Percentiles rank a stretch among this genome's conserved stretches.
Conservation (phyloP, 2,329 filamentous ascomycete species). For the Simplicillium aogashimaense region DNA sequence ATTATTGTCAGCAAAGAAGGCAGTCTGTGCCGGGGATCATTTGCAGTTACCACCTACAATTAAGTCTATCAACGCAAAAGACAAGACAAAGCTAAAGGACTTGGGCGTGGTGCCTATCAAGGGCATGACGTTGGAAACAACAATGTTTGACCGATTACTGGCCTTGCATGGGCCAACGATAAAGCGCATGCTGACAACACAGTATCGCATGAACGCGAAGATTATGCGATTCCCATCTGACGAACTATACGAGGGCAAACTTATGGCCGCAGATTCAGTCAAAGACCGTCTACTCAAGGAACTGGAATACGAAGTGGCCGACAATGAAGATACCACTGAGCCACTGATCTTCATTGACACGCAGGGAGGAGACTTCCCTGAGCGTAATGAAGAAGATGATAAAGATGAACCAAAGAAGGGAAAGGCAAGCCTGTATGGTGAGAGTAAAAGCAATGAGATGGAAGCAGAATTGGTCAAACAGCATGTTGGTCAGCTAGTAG, state of each 20-base stretch:
- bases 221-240: conserved; percentile 94
- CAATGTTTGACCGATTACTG: conserved; percentile 83
- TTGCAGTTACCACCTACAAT: conserved; percentile 90
- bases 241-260: conserved; percentile 72
- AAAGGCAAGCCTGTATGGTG: conserved; percentile 33
- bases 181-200: conserved; percentile 91
- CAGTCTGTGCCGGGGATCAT: conserved; percentile 88
- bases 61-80: conserved; percentile 60
- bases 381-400: conserved; percentile 68
- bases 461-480: conserved; percentile 72
- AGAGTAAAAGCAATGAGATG: conserved; percentile 85
- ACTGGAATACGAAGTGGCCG: conserved; percentile 65
- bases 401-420: conserved; percentile 32
- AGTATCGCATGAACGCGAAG: conserved; percentile 94
- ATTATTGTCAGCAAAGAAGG: conserved; percentile 68
- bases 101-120: conserved; percentile 29
- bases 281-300: conserved; percentile 65
- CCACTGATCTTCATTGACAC: conserved; percentile 93
- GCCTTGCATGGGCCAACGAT: conserved; percentile 70
- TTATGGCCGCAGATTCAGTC: conserved; percentile 74
- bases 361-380: conserved; percentile 84
- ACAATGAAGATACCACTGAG: conserved; percentile 78
- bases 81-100: conserved; percentile 25
- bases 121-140: conserved; percentile 66
- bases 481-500: conserved; percentile 69